Base-by-base conservation (phyloP, 345 rosid genomes). In the Dovyalis caffra region DNA sequence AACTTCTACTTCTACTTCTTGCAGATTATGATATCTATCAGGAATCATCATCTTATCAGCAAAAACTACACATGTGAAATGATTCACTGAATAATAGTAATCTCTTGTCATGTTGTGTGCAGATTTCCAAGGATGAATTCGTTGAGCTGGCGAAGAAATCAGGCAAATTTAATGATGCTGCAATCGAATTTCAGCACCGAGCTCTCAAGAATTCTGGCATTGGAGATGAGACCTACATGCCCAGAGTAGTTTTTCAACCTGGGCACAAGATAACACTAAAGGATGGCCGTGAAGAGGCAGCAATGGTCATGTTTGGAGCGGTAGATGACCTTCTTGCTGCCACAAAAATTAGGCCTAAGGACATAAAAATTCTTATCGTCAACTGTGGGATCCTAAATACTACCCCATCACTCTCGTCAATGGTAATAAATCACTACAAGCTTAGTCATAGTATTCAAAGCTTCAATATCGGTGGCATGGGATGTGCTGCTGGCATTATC, bases 391-490 rank as follows among this genome's bases (percentile, higher is more conserved):
- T 89, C 25, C 86, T 92, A 20, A 90, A 88, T 65, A 85, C 96
- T 0, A 88, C 92, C 0, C 94, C 96, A 0, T 90, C 92, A 26
- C 79, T 89, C 18, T 86, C 97, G 0, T 79, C 96, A 33, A 90
- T 86, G 94, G 78, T 92, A 18, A 87, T 92, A 49, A 92, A 90
- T 71, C 90, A 85, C 75, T 92, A 88, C 73, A 92, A 89, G 81
- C 84, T 90, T 33, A 68, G 86, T 74, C 91, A 89, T 23, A 75
- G 87, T 70, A 84, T 90, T 60, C 84, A 82, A 57, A 90, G 88
- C 88, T 90, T 83, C 85, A 90, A 90, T 71, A 88, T 92, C 20
- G 94, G 92, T 34, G 97, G 94, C 16, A 92, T 89, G 97, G 92
- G 96, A 0, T 90, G 97, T 43, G 77, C 92, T 15, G 93, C 93